These are phyloP conservation scores for Halophytophthora batemanensis DNA, from an alignment of 352 stramenopile genomes.

Conservation along the genomic window DNA sequence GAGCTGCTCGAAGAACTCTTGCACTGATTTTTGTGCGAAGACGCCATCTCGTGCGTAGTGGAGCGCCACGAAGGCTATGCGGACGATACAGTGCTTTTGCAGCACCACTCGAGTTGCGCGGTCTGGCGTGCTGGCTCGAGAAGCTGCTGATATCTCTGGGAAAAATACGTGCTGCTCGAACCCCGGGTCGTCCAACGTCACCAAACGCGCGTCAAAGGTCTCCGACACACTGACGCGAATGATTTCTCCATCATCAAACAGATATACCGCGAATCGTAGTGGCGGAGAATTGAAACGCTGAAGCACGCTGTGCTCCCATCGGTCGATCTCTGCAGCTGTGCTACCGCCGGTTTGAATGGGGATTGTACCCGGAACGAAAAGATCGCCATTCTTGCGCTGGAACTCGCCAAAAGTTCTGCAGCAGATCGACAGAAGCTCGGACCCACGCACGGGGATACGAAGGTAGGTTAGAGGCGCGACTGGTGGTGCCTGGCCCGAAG, in stretches of 20 bases:
- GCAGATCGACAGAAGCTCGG: constrained; percentile 11
- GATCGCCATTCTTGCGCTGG: neutral
- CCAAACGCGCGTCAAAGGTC: constrained; percentile 10
- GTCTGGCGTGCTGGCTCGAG: constrained; percentile 6
- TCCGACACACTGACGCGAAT: constrained; percentile 13
- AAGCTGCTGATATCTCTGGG: neutral
- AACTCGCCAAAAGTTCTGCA: constrained; percentile 7
- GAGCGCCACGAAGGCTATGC: constrained; percentile 11
- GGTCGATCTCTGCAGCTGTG: constrained; percentile 3
- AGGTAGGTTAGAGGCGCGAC: constrained; percentile 9
- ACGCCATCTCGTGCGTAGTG: constrained; percentile 3
- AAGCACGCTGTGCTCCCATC: constrained; percentile 11
- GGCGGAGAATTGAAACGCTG: constrained; percentile 1
- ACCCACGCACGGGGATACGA: constrained; percentile 7
- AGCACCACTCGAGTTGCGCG: constrained; percentile 12
- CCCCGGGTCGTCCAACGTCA: constrained; percentile 10
- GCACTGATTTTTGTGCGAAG: constrained; percentile 19
- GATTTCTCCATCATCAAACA: constrained; percentile 27
- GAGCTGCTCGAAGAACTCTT: constrained; percentile 14
- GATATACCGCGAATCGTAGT: constrained; percentile 20
- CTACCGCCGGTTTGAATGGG: constrained; percentile 4
- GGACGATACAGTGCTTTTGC: constrained; percentile 10
- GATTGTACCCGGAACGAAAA: neutral
- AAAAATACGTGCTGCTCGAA: constrained; percentile 17
- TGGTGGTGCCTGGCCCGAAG: neutral